phyloP scores from a whole-genome alignment of 306 rosid genomes.

The Canavalia gladiata region DNA sequence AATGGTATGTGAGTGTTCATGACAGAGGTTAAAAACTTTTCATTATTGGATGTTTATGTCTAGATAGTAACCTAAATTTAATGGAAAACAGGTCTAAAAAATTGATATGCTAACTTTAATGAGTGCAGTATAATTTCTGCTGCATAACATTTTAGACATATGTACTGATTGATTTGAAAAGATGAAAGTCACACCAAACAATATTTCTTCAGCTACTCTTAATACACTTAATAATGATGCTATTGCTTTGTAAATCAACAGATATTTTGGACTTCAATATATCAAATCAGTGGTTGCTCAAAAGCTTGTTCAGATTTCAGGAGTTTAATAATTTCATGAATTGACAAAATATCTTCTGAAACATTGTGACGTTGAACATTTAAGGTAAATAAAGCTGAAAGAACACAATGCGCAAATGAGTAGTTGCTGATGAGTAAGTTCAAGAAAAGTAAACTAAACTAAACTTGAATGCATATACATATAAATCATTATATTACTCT shows the following conservation, averaged over 20 bases:
- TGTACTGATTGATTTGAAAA: neutral
- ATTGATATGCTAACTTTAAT: neutral
- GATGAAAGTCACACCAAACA: constrained; percentile 31
- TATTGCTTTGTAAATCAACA: constrained; percentile 30
- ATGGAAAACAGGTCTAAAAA: neutral
- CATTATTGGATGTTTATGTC: constrained; percentile 27
- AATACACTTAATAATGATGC: constrained; percentile 10
- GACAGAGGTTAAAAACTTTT: constrained; percentile 25
- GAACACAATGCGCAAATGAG: constrained; percentile 21
- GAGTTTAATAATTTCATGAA: constrained; percentile 32
- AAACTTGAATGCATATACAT: constrained; percentile 1
- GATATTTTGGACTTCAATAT: neutral
- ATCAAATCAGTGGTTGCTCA: constrained; percentile 5
- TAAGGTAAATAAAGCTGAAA: constrained; percentile 34
- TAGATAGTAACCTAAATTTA: constrained; percentile 15
- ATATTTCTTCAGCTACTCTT: neutral
- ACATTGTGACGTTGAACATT: neutral
- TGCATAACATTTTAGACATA: neutral
- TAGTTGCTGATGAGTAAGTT: neutral
- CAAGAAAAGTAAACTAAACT: neutral
- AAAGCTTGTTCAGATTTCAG: constrained; percentile 25
- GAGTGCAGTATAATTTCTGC: neutral
- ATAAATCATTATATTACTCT: neutral
- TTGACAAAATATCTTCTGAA: constrained; percentile 16
- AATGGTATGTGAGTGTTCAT: neutral